These are phyloP conservation scores for Serendipita indica DNA, from an alignment of 768 basidiomycete species.

Conservation along the genomic window DNA sequence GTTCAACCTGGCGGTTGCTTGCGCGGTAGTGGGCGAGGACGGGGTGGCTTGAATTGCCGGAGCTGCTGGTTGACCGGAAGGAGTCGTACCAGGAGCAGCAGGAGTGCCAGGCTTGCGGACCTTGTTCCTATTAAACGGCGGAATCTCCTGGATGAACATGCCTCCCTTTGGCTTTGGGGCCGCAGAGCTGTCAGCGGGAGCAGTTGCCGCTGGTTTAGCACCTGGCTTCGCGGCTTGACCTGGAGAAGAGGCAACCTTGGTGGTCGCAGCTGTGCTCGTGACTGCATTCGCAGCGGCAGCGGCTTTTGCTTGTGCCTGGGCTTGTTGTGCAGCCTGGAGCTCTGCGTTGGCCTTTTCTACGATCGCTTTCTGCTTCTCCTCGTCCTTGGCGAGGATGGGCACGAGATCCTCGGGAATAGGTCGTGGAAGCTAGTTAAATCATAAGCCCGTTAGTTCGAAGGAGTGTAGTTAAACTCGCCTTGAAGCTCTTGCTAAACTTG, in stretches of 20 bases:
- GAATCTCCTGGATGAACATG: constrained; percentile 83
- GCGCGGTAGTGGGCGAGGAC: constrained; percentile 39
- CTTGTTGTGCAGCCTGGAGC: not conserved
- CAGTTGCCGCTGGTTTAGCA: constrained; percentile 13
- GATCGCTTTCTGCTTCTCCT: constrained; percentile 75
- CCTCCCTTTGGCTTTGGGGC: constrained; percentile 22
- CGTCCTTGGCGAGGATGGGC: constrained; percentile 83
- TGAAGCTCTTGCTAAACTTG: constrained; percentile 88
- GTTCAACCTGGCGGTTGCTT: constrained; percentile 46
- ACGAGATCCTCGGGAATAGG: constrained; percentile 92
- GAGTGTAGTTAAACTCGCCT: constrained; percentile 36
- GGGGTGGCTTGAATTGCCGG: constrained; percentile 14
- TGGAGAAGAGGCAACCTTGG: constrained; percentile 23
- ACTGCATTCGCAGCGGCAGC: constrained; percentile 15
- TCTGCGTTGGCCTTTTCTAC: constrained; percentile 60
- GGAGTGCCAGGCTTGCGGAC: constrained; percentile 7
- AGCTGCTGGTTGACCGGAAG: not conserved
- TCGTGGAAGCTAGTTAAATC: constrained; percentile 20
- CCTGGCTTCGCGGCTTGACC: not conserved
- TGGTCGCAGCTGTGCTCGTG: constrained; percentile 21
- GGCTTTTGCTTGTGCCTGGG: constrained; percentile 2
- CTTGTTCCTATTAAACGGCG: constrained; percentile 68
- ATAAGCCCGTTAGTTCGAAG: constrained; percentile 4
- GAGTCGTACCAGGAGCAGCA: constrained; percentile 10
- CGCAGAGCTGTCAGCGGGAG: constrained; percentile 7